Evolutionary conservation across 2,329 filamentous ascomycete species (phyloP).

Genomic region (Claviceps capensis): DNA sequence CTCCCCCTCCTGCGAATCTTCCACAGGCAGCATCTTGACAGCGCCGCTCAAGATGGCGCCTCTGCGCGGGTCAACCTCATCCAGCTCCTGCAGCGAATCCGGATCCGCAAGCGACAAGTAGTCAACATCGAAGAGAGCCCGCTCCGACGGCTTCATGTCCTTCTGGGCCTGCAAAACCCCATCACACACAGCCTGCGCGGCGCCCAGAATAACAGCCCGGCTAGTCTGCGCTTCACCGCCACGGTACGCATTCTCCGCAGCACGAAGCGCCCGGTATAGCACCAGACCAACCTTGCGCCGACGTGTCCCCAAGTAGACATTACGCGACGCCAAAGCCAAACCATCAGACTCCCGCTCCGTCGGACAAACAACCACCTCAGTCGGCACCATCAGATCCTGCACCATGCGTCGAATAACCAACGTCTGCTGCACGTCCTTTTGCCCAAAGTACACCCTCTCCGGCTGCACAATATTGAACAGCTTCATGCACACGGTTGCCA

Average conservation of each 20-base stretch:
- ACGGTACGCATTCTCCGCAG: constrained; percentile 55
- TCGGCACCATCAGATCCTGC: constrained; percentile 70
- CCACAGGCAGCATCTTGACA: constrained; percentile 75
- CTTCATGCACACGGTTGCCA: constrained; percentile 94
- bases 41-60: constrained; percentile 85
- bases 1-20: constrained; percentile 55
- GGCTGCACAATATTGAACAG: constrained; percentile 38
- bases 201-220: constrained; percentile 55
- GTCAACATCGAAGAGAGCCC: constrained; percentile 69
- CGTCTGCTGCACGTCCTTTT: constrained; percentile 96
- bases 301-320: constrained; percentile 76
- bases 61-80: constrained; percentile 50
- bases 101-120: constrained; percentile 88
- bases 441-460: constrained; percentile 76
- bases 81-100: constrained; percentile 66
- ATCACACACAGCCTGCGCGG: constrained; percentile 49
- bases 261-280: constrained; percentile 52
- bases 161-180: constrained; percentile 46
- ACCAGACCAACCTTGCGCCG: constrained; percentile 61
- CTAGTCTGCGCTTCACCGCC: constrained; percentile 25
- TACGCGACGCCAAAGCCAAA: constrained; percentile 80
- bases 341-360: constrained; percentile 71
- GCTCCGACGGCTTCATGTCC: constrained; percentile 40
- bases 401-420: constrained; percentile 81
- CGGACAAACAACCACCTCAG: constrained; percentile 56